Percentiles rank a stretch among this genome's conserved stretches.
Conservation (phyloP, 139 green algal genomes). For the Chlamydomonas sphaeroides region DNA sequence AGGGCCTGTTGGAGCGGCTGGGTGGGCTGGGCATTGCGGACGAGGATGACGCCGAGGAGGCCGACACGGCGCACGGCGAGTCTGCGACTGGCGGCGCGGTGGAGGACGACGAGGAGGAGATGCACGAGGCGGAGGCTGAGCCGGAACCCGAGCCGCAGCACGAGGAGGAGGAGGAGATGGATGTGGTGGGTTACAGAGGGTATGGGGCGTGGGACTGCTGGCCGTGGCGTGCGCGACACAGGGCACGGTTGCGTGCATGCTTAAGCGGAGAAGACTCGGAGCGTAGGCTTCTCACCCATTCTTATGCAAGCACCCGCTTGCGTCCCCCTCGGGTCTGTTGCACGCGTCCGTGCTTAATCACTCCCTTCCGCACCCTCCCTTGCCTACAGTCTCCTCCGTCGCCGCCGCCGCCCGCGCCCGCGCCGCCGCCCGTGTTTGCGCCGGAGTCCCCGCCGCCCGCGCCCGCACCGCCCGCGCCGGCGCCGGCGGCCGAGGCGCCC, state of each 20-base stretch:
- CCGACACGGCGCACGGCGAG: slow-evolving; percentile 5
- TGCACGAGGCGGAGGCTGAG: background rate
- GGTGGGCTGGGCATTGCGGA: background rate
- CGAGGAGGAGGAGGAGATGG: slow-evolving; percentile 34
- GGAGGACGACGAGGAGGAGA: slow-evolving; percentile 16
- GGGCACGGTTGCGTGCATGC: no score
- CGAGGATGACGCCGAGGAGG: background rate
- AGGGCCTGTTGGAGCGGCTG: slow-evolving; percentile 4
- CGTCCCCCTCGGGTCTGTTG: no score
- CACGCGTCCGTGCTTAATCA: no score
- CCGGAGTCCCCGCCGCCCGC: background rate
- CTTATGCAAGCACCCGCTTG: no score
- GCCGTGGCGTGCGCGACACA: no score
- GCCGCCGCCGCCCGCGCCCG: slow-evolving; percentile 10
- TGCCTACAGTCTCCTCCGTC: no score
- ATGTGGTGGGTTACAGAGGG: no score
- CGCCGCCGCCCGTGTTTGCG: background rate
- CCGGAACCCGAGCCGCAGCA: background rate
- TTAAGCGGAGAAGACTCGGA: no score
- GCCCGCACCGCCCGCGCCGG: background rate
- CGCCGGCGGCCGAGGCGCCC: slow-evolving; percentile 1
- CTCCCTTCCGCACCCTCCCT: no score
- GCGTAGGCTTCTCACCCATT: no score
- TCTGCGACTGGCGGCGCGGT: no score
- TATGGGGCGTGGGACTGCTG: no score